Evolutionary conservation across 2,329 filamentous ascomycete genomes (phyloP), one percentile per base, ranked within the genome.

Genomic region (Fusarium annulatum): DNA sequence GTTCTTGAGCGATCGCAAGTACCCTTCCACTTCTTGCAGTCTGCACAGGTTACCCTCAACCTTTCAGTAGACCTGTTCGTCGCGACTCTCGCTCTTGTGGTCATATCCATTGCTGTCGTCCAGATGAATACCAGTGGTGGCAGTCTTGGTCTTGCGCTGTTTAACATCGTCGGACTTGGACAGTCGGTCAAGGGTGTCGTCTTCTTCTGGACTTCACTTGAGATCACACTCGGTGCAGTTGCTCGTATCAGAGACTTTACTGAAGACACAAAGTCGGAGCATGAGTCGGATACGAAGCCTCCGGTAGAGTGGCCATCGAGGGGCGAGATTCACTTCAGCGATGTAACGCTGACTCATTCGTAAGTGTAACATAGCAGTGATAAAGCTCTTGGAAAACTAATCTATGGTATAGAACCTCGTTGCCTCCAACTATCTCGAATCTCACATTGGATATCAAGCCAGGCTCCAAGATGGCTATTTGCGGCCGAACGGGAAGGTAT

Each of bases 201-300:
- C 0, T 61, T 38, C 15, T 53, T 41, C n/a, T 61, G 58, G 58
- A 61, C 58, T 16, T 53, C 46, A 6, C 58, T 61, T 11, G 58
- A 61, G 36, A 61, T 53, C 2, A 61, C 46, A 12, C 46, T 61
- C 4, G 58, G 34, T n/a, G 58, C 58, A 18, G 36, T 61, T 5
- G 58, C 46, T n/a, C 58, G 58, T 6, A 53, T 61, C 2, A 30
- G 58, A 9, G 58, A 52, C 7, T 61, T 61, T 8, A 61, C 46
- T 0, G 5, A 41, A 3, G 58, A 61, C 7, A 61, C 58, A 1
- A 21, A 55, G 14, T 55, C 51, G 5, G 51, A 55, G 3, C 51
- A 55, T 41, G 51, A 41, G 8, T 41, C 51, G 2, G 51, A 55
- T 7, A 5, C 23, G 15, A 55, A 41, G 23, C 51, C 51, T 18